phyloP scores from a whole-genome alignment of 2,329 filamentous ascomycete genomes.

The Pezicula rhizophila region DNA sequence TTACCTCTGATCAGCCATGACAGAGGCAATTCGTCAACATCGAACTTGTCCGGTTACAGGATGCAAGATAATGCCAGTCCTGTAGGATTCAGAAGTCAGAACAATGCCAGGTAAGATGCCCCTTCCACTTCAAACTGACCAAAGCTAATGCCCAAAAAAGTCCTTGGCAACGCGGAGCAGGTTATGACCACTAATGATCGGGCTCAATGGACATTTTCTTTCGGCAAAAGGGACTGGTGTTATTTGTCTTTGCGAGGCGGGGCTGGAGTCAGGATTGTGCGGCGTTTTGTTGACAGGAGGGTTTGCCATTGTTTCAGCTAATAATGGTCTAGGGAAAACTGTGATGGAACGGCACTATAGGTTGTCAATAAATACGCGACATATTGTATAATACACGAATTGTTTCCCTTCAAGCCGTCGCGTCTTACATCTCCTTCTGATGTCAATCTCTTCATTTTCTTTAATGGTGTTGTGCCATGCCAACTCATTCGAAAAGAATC shows the following conservation, averaged over 20 bases:
- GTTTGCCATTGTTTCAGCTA: neutral
- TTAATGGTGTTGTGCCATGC: neutral
- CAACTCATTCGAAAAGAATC: neutral
- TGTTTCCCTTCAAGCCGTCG: neutral
- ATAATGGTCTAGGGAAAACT: neutral
- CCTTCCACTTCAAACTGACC: neutral
- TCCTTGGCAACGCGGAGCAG: conserved; percentile 51
- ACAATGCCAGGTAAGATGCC: conserved; percentile 40
- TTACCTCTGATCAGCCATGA: conserved; percentile 11
- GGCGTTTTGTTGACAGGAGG: neutral
- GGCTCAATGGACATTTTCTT: conserved; percentile 21
- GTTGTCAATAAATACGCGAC: neutral
- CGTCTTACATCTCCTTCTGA: neutral
- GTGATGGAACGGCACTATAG: neutral
- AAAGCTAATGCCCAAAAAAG: conserved; percentile 29
- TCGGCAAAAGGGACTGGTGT: conserved; percentile 21
- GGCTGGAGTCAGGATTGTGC: neutral
- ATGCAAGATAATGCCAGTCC: conserved; percentile 35
- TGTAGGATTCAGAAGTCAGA: conserved; percentile 33
- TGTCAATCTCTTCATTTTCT: neutral
- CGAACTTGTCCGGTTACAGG: conserved; percentile 31
- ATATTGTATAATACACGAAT: neutral
- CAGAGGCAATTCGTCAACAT: conserved; percentile 17
- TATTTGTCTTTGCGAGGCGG: conserved; percentile 12
- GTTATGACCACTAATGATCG: conserved; percentile 42